phyloP scores from a whole-genome alignment of 2,329 filamentous ascomycete genomes.

The Ceratocystis albifundus region DNA sequence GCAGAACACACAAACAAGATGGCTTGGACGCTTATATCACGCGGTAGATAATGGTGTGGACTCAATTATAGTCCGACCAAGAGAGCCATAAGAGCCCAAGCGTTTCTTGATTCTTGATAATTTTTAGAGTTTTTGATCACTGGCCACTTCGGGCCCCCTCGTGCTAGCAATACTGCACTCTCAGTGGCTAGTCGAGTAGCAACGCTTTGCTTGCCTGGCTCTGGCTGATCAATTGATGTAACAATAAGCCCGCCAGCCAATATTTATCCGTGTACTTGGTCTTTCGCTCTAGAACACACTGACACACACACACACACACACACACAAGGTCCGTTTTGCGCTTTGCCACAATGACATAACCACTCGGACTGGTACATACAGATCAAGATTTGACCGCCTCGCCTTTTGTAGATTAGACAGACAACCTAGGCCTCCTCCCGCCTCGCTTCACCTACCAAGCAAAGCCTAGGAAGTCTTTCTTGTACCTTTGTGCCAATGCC shows the following conservation, averaged over 20 bases:
- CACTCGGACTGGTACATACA: background rate
- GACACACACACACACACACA: too few species aligned
- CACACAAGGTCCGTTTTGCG: background rate
- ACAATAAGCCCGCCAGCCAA: background rate
- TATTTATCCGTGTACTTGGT: background rate
- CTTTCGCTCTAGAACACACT: background rate
- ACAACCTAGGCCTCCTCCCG: background rate
- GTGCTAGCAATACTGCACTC: constrained; percentile 10
- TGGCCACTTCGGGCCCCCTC: background rate
- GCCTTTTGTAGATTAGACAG: background rate
- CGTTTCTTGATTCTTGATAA: too few species aligned
- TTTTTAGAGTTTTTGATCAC: constrained; percentile 1
- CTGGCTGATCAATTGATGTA: constrained; percentile 1
- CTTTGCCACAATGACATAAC: constrained; percentile 5
- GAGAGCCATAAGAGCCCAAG: background rate
- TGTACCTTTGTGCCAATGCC: background rate
- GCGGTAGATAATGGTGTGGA: background rate
- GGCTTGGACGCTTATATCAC: background rate
- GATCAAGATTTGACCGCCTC: too few species aligned
- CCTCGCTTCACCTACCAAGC: too few species aligned
- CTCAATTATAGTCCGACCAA: background rate
- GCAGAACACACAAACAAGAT: background rate
- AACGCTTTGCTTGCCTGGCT: background rate
- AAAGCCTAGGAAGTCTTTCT: background rate
- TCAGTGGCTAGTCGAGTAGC: background rate